Percentiles rank a stretch among this genome's conserved stretches.
These are phyloP conservation scores for Hypomyces rosellus DNA, from an alignment of 2,329 filamentous ascomycete species.

Conservation along the genomic window DNA sequence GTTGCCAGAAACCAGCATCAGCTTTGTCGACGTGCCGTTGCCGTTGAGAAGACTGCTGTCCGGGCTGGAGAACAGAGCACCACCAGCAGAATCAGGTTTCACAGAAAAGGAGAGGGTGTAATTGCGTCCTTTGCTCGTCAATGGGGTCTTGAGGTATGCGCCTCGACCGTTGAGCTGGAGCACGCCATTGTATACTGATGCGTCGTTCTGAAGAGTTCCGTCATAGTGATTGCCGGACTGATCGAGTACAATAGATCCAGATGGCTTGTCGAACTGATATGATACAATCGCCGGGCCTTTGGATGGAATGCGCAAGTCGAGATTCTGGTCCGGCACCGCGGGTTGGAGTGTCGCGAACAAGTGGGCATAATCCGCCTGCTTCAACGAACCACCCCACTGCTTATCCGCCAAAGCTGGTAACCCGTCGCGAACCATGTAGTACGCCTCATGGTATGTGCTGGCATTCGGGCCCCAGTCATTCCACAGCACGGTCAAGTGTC, in stretches of 20 bases:
- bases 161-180: conserved; percentile 31
- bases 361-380: conserved; percentile 9
- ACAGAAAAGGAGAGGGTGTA: conserved; percentile 47
- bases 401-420: conserved; percentile 19
- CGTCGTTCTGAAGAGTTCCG: conserved; percentile 6
- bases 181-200: conserved; percentile 26
- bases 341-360: conserved; percentile 16
- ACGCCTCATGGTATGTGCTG: conserved; percentile 18
- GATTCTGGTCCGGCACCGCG: conserved; percentile 17
- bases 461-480: conserved; percentile 19
- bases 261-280: conserved; percentile 18
- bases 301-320: conserved; percentile 16
- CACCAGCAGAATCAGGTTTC: conserved; percentile 11
- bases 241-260: conserved; percentile 19
- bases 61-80: conserved; percentile 11
- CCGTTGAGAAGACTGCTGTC: conserved; percentile 10
- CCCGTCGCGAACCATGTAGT: conserved; percentile 16
- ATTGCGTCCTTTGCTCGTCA: conserved; percentile 48
- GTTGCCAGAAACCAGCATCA: conserved; percentile 11
- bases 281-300: conserved; percentile 14
- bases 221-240: conserved; percentile 17
- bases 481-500: conserved; percentile 18
- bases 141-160: conserved; percentile 36
- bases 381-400: conserved; percentile 19
- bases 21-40: conserved; percentile 8